These are phyloP conservation scores for Fistulinella prunicolor DNA, from an alignment of 768 basidiomycete genomes.

Conservation along the genomic window DNA sequence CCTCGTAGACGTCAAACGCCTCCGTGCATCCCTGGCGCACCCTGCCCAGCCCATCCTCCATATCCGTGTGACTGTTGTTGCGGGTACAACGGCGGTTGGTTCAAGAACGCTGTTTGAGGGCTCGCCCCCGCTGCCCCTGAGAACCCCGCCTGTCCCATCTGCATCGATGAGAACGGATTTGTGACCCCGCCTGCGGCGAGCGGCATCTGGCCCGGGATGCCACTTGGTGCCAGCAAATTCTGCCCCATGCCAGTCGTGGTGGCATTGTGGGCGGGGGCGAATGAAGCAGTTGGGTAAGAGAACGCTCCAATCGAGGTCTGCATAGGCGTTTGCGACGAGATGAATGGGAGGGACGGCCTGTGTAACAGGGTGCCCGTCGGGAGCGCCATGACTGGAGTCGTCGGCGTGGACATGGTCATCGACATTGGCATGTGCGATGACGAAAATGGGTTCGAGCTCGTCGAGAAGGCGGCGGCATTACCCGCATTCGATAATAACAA, in stretches of 20 bases:
- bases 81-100: constrained; percentile 23
- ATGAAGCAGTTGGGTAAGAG: background rate
- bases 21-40: constrained; percentile 3
- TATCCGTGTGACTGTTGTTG: constrained; percentile 23
- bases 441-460: constrained; percentile 18
- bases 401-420: constrained; percentile 1
- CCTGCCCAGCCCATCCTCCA: constrained; percentile 18
- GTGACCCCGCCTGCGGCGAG: background rate
- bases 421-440: background rate
- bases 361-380: constrained; percentile 8
- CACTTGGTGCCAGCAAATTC: constrained; percentile 18
- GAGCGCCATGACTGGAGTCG: constrained; percentile 6
- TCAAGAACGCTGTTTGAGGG: constrained; percentile 26
- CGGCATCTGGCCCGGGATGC: constrained; percentile 26
- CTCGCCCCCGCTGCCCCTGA: constrained; percentile 14
- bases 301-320: background rate
- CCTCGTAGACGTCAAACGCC: too few relatives aligned
- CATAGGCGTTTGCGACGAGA: background rate
- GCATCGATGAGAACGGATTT: constrained; percentile 21
- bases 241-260: constrained; percentile 9
- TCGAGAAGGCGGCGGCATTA: constrained; percentile 1
- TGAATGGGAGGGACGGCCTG: background rate
- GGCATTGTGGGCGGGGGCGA: background rate
- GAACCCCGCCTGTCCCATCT: constrained; percentile 15
- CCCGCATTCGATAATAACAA: background rate